Evolutionary conservation across 345 rosid genomes (phyloP).

Genomic region (Ceriops tagal): DNA sequence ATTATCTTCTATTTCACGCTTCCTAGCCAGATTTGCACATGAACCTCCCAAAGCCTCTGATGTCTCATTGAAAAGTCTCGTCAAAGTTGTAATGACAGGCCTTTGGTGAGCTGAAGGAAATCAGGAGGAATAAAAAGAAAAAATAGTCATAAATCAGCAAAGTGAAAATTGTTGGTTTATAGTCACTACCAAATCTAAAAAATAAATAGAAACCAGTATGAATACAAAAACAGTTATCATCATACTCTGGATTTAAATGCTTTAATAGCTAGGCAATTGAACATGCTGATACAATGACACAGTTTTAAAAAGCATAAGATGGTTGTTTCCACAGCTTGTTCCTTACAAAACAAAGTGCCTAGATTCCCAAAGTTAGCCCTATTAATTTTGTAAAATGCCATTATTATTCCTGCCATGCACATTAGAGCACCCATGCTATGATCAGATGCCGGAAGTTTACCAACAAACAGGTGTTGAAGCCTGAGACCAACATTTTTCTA

Average conservation of each 20-base stretch:
- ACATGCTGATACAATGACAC: not conserved
- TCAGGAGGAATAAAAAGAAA: slow-evolving; percentile 10
- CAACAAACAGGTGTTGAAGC: not conserved
- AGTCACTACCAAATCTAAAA: not conserved
- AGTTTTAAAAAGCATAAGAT: not conserved
- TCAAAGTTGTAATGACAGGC: slow-evolving; percentile 67
- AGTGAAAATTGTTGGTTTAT: not conserved
- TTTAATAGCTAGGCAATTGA: not conserved
- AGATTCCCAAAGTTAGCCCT: too few relatives aligned
- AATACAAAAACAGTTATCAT: not conserved
- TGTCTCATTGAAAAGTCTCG: slow-evolving; percentile 93
- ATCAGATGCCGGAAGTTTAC: not conserved
- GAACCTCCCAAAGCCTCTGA: slow-evolving; percentile 90
- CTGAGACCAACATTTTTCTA: not conserved
- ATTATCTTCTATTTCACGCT: slow-evolving; percentile 96
- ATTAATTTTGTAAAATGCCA: too few relatives aligned
- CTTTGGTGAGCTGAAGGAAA: slow-evolving; percentile 65
- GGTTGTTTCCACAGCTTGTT: too few relatives aligned
- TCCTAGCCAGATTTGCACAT: slow-evolving; percentile 84
- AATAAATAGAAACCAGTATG: not conserved
- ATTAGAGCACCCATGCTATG: not conserved
- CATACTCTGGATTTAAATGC: not conserved
- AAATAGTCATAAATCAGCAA: not conserved
- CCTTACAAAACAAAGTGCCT: too few relatives aligned
- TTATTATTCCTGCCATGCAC: not conserved